A percentile compares a stretch with the other conserved stretches of the same genome.
Conservation (phyloP, 768 basidiomycete species). For the Amanita subjunquillea region DNA sequence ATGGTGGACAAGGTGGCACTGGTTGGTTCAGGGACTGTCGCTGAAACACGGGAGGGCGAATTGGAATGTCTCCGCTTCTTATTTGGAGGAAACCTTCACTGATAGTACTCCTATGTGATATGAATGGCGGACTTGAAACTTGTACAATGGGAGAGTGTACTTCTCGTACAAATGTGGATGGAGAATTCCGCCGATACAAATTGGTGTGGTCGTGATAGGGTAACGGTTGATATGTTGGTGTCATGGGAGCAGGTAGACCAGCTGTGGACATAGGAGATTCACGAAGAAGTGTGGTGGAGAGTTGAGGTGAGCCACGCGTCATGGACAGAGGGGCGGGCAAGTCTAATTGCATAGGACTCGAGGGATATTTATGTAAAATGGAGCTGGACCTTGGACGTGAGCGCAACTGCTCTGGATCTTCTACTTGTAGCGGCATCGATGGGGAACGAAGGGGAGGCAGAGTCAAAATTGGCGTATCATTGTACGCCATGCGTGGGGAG, state of each 20-base stretch:
- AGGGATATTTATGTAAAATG: background rate
- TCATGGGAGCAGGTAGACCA: background rate
- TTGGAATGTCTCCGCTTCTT: slow-evolving; percentile 6
- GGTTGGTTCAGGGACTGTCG: background rate
- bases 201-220: background rate
- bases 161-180: background rate
- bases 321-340: background rate
- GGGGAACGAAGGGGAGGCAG: slow-evolving; percentile 3
- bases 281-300: background rate
- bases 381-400: slow-evolving; percentile 3
- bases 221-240: background rate
- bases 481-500: background rate
- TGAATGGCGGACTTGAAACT: background rate
- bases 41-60: background rate
- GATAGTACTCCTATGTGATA: background rate
- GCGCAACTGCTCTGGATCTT: slow-evolving; percentile 2
- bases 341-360: slow-evolving; percentile 4
- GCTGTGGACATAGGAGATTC: background rate
- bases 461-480: background rate
- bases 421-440: slow-evolving; percentile 3
- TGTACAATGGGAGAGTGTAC: background rate
- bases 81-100: background rate
- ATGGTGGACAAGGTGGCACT: slow-evolving; percentile 2
- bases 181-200: background rate
- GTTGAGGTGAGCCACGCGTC: slow-evolving; percentile 1